Evolutionary conservation across 495 filamentous ascomycete genomes (phyloP).

Genomic region (Elaphomyces granulatus): DNA sequence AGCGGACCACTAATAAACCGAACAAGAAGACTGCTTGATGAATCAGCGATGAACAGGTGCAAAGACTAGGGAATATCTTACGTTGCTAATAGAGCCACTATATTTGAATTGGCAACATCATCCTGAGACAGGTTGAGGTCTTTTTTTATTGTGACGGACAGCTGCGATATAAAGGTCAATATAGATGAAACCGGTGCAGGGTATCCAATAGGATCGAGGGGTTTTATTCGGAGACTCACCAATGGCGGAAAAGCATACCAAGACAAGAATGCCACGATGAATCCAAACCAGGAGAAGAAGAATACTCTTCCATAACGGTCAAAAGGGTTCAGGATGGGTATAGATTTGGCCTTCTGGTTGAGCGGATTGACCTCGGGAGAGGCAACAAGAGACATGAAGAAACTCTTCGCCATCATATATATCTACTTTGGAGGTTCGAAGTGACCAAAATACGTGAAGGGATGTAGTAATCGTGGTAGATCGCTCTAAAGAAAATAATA

Average conservation of each 20-base stretch:
- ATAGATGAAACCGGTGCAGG: not conserved
- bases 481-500: too few relatives aligned
- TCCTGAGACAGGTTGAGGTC: constrained; percentile 56
- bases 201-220: not conserved
- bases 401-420: constrained; percentile 9
- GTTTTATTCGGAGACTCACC: constrained; percentile 38
- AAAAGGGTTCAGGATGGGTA: constrained; percentile 69
- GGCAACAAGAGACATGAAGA: constrained; percentile 16
- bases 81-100: constrained; percentile 76
- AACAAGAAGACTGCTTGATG: constrained; percentile 48
- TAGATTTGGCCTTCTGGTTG: constrained; percentile 64
- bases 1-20: constrained; percentile 69
- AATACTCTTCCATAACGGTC: constrained; percentile 80
- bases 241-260: constrained; percentile 77
- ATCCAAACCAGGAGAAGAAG: constrained; percentile 90
- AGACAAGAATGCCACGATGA: constrained; percentile 90
- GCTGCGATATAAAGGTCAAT: constrained; percentile 22
- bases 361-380: constrained; percentile 49
- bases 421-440: not conserved
- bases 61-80: constrained; percentile 25
- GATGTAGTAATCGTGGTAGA: too few relatives aligned
- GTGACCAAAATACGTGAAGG: not conserved
- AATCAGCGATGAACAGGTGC: constrained; percentile 8
- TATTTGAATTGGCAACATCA: constrained; percentile 86
- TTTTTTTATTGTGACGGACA: constrained; percentile 59